These are phyloP conservation scores for Friedmanniomyces simplex DNA, from an alignment of 495 filamentous ascomycete genomes.

Conservation along the genomic window DNA sequence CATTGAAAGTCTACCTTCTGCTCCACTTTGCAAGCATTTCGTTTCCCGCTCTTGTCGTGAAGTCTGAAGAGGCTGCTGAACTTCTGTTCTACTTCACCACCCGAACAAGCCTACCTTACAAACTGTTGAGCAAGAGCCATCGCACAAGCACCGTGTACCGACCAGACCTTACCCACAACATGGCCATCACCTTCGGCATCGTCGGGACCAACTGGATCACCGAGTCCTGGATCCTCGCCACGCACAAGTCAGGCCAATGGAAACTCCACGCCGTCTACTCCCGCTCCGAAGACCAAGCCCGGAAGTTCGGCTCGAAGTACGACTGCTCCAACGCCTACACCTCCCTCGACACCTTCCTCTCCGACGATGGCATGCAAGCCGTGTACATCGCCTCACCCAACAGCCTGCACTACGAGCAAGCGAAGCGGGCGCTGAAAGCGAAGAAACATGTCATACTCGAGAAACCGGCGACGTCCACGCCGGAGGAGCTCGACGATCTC, in stretches of 20 bases:
- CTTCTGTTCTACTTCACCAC: too few species aligned
- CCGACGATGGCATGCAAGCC: constrained; percentile 33
- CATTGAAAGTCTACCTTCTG: background rate
- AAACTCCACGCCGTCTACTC: constrained; percentile 30
- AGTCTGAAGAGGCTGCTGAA: too few species aligned
- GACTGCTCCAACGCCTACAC: constrained; percentile 20
- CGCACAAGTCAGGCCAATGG: constrained; percentile 27
- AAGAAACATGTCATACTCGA: constrained; percentile 42
- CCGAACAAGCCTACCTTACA: too few species aligned
- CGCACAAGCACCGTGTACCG: too few species aligned
- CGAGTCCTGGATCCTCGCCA: constrained; percentile 27
- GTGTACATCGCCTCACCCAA: constrained; percentile 46
- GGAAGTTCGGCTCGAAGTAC: constrained; percentile 23
- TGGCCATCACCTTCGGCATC: constrained; percentile 12
- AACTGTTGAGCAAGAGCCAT: too few species aligned
- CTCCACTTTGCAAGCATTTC: background rate
- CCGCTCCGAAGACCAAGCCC: constrained; percentile 23
- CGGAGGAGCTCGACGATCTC: constrained; percentile 31
- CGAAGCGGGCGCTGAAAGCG: constrained; percentile 31
- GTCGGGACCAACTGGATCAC: constrained; percentile 33
- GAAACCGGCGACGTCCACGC: constrained; percentile 38
- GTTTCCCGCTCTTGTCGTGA: too few species aligned
- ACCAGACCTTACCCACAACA: background rate
- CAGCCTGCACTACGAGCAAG: constrained; percentile 39
- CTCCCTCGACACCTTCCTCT: constrained; percentile 23